Evolutionary conservation across 352 stramenopile genomes (phyloP), one percentile per base, ranked within the genome.

Genomic region (Pythium aquatile): DNA sequence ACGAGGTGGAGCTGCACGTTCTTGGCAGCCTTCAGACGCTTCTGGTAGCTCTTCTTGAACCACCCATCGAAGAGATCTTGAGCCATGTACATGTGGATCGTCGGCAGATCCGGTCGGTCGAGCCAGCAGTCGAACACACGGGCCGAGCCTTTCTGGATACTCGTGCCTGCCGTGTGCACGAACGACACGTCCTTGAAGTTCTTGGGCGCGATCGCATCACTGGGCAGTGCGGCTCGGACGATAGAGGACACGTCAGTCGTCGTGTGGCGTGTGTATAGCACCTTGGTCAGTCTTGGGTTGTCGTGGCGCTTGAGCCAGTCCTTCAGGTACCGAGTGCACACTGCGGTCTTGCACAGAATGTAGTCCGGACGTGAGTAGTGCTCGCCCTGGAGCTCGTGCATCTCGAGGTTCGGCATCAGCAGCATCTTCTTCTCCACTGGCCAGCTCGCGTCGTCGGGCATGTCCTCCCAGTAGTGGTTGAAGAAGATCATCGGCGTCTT

Each of bases 211-310:
- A 59, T 59, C 24, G 14, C 58, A n/a, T 53, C 26, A 8, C 30
- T 20, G 3, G 54, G 32, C n/a, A 64, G 48, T 29, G 32, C 7
- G 3, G 32, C 33, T 5, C 39, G 49, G 7, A 48, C 49, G 10
- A 51, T 55, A 4, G 63, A 48, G 10, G 77, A 71, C 17, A 81
- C 63, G 37, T 90, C 71, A 1, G 77, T 79, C n/a, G 78, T 76
- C 42, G 78, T 88, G 59, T 90, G 81, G 17, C 75, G 75, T 8
- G 78, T 87, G 61, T 84, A 88, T 10, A 88, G 57, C 1, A 90
- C 74, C 6, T 73, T 65, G 2, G 77, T 68, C 32, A 73, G 68
- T 30, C 77, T 71, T 14, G 73, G 75, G 35, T 89, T 87, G 14
- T 75, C 78, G 39, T 87, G 68, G 29, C 85, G 80, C 17, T 61